Base-by-base conservation (phyloP, 495 filamentous ascomycete genomes). In the Oidiodendron maius region DNA sequence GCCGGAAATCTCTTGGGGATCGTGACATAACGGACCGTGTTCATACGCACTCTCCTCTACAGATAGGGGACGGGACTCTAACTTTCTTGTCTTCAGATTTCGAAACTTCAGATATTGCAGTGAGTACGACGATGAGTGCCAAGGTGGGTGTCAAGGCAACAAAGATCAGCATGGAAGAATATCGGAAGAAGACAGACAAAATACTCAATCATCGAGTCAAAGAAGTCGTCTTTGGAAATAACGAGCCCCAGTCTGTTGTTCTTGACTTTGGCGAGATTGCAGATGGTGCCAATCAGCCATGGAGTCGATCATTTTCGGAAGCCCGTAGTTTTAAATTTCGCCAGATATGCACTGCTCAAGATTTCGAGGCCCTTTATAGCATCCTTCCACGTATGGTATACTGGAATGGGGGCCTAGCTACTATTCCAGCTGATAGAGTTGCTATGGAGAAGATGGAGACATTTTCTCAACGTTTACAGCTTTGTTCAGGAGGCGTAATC, bases 341-440 rank as follows among this genome's bases (percentile, higher is more conserved):
- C 15, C 16, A 51, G n/a, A 38, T 50, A 6, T 61, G 58, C 22
- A 43, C 57, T n/a, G 46, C 45, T 6, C 51, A 53, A 47, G 58
- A 61, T 37, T 52, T 61, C 13, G 13, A 37, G 15, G 23, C 47
- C 20, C 44, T 39, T 8, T 26, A 26, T 22, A 26, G 32, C 4
- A 13, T 28, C 17, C 18, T 44, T n/a, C 17, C 48, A 23, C 16
- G 18, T 21, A 35, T 20, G 13, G 3, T 28, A 18, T 26, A 51
- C n/a, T 50, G 46, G 44, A 21, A 50, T 18, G 51, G 51, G 6
- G 45, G 34, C 28, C 37, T 55, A 4, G 3, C 51, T 32, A 13
- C 38, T n/a, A 28, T 41, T 32, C 4, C 12, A 5, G 15, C 13
- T 23, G 41, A 51, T 23, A 16, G 21, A 4, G 26, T 28, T 18